phyloP scores from a whole-genome alignment of 352 stramenopile genomes.

The Albugo candida region DNA sequence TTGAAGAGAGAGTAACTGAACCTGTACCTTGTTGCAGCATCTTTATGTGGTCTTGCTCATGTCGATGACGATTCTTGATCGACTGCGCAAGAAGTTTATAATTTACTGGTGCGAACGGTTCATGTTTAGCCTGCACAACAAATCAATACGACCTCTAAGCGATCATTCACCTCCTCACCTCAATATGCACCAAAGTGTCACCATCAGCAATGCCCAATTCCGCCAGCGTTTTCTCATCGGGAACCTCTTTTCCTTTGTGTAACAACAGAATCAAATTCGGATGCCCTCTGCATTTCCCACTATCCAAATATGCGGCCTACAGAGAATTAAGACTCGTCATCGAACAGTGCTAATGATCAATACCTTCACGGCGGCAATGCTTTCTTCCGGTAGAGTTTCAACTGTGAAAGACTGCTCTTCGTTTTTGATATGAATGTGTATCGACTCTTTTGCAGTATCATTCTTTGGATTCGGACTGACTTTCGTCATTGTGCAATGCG shows the following conservation, averaged over 20 bases:
- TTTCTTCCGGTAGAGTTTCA: slow-evolving; percentile 47
- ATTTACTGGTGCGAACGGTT: slow-evolving; percentile 76
- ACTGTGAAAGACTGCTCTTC: slow-evolving; percentile 42
- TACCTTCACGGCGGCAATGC: slow-evolving; percentile 63
- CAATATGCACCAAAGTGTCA: slow-evolving; percentile 71
- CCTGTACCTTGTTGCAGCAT: slow-evolving; percentile 55
- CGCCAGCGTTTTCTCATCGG: slow-evolving; percentile 70
- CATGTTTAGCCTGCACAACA: slow-evolving; percentile 23
- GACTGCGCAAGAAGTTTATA: slow-evolving; percentile 65
- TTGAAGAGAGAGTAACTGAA: neutral
- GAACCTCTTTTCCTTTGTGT: slow-evolving; percentile 70
- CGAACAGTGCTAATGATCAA: neutral
- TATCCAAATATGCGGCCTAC: slow-evolving; percentile 56
- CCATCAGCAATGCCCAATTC: slow-evolving; percentile 53
- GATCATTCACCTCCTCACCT: slow-evolving; percentile 13
- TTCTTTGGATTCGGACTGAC: neutral
- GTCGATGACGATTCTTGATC: slow-evolving; percentile 52
- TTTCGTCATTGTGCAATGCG: neutral
- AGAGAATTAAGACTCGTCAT: neutral
- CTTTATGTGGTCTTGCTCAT: slow-evolving; percentile 66
- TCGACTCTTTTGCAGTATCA: slow-evolving; percentile 7
- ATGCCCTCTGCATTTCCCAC: slow-evolving; percentile 30
- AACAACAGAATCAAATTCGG: slow-evolving; percentile 67
- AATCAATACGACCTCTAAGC: neutral
- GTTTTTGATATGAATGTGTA: slow-evolving; percentile 71